phyloP scores from a whole-genome alignment of 345 rosid genomes.

The Arabis alpina region DNA sequence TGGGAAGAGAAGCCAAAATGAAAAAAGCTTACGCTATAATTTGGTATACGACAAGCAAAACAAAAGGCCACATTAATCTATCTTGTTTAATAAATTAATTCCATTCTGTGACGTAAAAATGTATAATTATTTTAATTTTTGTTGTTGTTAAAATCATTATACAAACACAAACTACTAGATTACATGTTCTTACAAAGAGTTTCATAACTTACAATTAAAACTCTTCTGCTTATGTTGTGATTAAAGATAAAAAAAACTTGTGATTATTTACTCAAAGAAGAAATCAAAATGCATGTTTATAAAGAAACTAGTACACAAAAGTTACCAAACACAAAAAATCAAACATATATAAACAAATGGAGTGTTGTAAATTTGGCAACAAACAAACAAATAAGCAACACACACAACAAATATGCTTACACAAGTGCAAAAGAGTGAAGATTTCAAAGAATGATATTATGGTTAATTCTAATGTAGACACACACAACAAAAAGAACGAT shows the following conservation, averaged over 20 bases:
- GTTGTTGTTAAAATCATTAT: no score
- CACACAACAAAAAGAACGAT: neutral
- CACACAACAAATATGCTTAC: conserved; percentile 33
- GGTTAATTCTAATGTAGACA: conserved; percentile 25
- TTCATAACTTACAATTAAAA: no score
- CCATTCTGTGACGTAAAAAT: no score
- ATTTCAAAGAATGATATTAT: conserved; percentile 38
- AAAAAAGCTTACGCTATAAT: conserved; percentile 11
- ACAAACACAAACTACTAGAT: no score
- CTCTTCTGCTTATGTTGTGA: no score
- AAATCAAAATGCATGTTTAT: conserved; percentile 15
- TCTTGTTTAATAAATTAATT: no score
- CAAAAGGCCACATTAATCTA: neutral
- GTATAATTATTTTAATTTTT: no score
- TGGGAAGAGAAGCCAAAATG: neutral
- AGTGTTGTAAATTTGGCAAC: conserved; percentile 19
- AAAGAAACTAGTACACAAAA: conserved; percentile 1
- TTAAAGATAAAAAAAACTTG: neutral
- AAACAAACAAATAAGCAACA: conserved; percentile 13
- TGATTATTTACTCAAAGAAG: neutral
- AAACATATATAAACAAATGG: conserved; percentile 27
- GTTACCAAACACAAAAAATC: conserved; percentile 19
- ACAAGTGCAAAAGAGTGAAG: conserved; percentile 14
- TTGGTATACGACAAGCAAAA: conserved; percentile 10
- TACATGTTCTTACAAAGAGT: no score